Percentiles rank a stretch among this genome's conserved stretches.
These are phyloP conservation scores for Neurospora sp. DNA, from an alignment of 2,329 filamentous ascomycete species.

Conservation along the genomic window DNA sequence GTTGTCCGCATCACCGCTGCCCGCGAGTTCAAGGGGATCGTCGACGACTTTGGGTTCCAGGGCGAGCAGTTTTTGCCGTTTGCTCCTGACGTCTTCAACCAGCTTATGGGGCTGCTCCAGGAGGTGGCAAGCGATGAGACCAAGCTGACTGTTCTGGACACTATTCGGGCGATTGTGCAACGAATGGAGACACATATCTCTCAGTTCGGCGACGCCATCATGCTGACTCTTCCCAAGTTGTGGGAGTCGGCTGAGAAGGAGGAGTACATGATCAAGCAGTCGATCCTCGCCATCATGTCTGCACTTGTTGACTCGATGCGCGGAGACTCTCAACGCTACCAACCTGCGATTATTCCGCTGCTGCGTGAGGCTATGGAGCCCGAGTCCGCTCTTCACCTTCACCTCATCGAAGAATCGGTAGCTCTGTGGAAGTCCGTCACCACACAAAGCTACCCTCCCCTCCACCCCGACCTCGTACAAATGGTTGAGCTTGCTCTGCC, in stretches of 20 bases:
- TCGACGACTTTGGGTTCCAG: conserved; percentile 77
- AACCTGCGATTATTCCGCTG: conserved; percentile 70
- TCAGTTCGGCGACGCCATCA: conserved; percentile 67
- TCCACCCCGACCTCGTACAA: conserved; percentile 50
- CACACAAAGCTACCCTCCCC: conserved; percentile 51
- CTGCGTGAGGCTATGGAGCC: conserved; percentile 71
- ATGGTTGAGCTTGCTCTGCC: conserved; percentile 55
- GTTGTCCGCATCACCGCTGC: conserved; percentile 89
- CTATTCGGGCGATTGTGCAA: conserved; percentile 69
- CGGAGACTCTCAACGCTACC: conserved; percentile 65
- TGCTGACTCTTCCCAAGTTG: conserved; percentile 66
- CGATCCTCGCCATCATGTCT: conserved; percentile 76
- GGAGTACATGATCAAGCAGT: conserved; percentile 87
- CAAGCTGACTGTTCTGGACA: conserved; percentile 82
- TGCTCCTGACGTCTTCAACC: conserved; percentile 60
- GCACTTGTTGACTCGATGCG: conserved; percentile 83
- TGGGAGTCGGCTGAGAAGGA: conserved; percentile 76
- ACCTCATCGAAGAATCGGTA: conserved; percentile 83
- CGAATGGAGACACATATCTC: conserved; percentile 66
- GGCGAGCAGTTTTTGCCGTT: conserved; percentile 66
- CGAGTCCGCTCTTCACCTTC: conserved; percentile 63
- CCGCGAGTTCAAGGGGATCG: conserved; percentile 67
- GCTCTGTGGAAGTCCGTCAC: conserved; percentile 79
- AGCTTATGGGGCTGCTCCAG: conserved; percentile 67
- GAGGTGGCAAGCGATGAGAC: conserved; percentile 78